Conservation (phyloP, 768 basidiomycete species). For the Kwoniella sp. region DNA sequence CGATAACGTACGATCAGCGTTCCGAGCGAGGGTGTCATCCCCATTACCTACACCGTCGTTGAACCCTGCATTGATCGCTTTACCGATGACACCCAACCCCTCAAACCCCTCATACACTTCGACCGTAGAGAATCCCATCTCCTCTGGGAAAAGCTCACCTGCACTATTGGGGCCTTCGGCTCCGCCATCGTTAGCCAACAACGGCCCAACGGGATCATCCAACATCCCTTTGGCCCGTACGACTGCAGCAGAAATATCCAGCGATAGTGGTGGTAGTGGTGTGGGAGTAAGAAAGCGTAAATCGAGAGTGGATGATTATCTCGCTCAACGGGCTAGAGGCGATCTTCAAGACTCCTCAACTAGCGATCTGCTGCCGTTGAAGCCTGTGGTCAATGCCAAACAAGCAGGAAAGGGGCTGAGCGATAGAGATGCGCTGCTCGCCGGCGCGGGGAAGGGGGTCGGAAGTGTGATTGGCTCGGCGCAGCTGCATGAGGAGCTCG, state of each 20-base stretch:
- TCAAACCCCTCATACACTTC: slow-evolving; percentile 5
- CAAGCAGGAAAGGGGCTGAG: not conserved
- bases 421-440: slow-evolving; percentile 35
- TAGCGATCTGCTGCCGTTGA: slow-evolving; percentile 36
- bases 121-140: not conserved
- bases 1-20: slow-evolving; percentile 4
- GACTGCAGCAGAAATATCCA: too few relatives aligned
- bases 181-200: not conserved
- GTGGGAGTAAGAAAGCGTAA: slow-evolving; percentile 7
- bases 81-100: slow-evolving; percentile 17
- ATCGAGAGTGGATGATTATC: slow-evolving; percentile 31
- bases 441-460: slow-evolving; percentile 13
- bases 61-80: slow-evolving; percentile 22
- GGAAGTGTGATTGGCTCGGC: slow-evolving; percentile 41
- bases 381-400: slow-evolving; percentile 3
- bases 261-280: not conserved
- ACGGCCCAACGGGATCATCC: not conserved
- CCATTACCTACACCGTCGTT: slow-evolving; percentile 17
- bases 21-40: slow-evolving; percentile 5
- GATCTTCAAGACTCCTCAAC: slow-evolving; percentile 34
- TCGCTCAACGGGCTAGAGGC: slow-evolving; percentile 26
- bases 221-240: not conserved
- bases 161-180: not conserved
- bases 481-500: slow-evolving; percentile 53
- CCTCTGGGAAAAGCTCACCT: not conserved